Base-by-base conservation (phyloP, 139 green algal species). In the Tetraselmis striata region DNA sequence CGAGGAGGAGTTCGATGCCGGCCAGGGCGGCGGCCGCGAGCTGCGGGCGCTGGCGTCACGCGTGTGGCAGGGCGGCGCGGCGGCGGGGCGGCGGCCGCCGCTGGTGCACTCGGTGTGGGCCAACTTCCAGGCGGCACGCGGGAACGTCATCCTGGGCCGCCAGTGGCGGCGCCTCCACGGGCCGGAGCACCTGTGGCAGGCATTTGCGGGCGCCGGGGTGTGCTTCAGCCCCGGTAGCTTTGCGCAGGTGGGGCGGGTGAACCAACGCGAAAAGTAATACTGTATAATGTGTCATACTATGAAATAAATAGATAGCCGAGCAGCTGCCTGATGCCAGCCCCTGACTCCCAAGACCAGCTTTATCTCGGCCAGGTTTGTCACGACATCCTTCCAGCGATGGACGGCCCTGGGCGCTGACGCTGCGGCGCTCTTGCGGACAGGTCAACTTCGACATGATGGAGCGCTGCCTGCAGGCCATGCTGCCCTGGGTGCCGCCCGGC, bases 41-140 rank as follows among this genome's bases (percentile, higher is more conserved):
- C 1, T 59, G 59, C 59, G 59, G 29, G 30, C 1, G n/a, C 1
- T 79, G n/a, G 67, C 82, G 1, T 11, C 76, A 1, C 75, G 25
- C 18, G 26, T 84, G 82, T 80, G 32, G 82, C 77, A 28, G 59
- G 59, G 32, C 80, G 30, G 81, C 24, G 24, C 25, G 5, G 30
- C 2, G 2, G 31, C 67, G 0, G 18, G 58, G 59, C 59, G 28
- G 31, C 28, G 77, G 23, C 25, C 77, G 29, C 32, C 59, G n/a
- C 79, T 95, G 77, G 28, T 95, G 28, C 92, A 96, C 83, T 94
- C 87, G 1, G 74, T 95, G 24, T 94, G 91, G 90, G 83, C 88
- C 77, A 95, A 95, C 83, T 93, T 90, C 59, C 89, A 96, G 78
- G 79, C 91, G 0, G 78, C 79, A 0, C 28, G 30, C 29, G 77